Evolutionary conservation across 352 stramenopile species (phyloP).

Genomic region (Elongisporangium anandrum): DNA sequence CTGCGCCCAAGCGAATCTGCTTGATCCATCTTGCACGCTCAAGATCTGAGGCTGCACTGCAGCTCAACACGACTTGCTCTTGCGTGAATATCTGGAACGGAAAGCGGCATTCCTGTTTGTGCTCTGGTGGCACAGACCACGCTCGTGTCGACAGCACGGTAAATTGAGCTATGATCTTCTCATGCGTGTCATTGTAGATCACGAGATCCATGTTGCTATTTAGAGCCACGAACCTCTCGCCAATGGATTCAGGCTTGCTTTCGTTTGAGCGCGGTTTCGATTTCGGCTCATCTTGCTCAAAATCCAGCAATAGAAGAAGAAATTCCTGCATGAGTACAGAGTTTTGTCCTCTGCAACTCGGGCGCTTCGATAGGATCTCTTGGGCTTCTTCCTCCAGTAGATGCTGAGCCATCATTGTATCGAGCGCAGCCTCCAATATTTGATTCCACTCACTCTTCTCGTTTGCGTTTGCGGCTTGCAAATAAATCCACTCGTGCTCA

Average conservation of each 20-base stretch:
- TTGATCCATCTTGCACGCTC: slow-evolving; percentile 66
- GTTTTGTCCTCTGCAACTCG: slow-evolving; percentile 3
- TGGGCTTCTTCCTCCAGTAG: slow-evolving; percentile 32
- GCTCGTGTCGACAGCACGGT: slow-evolving; percentile 38
- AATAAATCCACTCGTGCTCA: slow-evolving; percentile 42
- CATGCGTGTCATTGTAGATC: slow-evolving; percentile 24
- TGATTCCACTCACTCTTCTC: slow-evolving; percentile 49
- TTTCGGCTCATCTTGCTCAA: slow-evolving; percentile 14
- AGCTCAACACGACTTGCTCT: slow-evolving; percentile 60
- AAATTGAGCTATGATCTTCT: slow-evolving; percentile 29
- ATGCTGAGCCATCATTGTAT: slow-evolving; percentile 40
- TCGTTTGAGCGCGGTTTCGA: slow-evolving; percentile 19
- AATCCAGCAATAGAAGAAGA: slow-evolving; percentile 33
- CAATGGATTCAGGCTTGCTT: slow-evolving; percentile 22
- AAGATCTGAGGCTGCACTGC: slow-evolving; percentile 46
- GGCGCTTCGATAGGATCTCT: slow-evolving; percentile 1
- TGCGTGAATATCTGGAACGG: slow-evolving; percentile 69
- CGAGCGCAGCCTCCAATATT: slow-evolving; percentile 42
- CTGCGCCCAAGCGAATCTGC: slow-evolving; percentile 45
- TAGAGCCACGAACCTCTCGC: slow-evolving; percentile 42
- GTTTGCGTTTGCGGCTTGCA: slow-evolving; percentile 26
- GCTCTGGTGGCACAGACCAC: slow-evolving; percentile 15
- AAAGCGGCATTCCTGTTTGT: slow-evolving; percentile 27
- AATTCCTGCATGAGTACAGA: slow-evolving; percentile 11
- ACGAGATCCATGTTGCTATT: slow-evolving; percentile 45